Evolutionary conservation across 345 rosid species (phyloP).

Genomic region (Aethionema arabicum): DNA sequence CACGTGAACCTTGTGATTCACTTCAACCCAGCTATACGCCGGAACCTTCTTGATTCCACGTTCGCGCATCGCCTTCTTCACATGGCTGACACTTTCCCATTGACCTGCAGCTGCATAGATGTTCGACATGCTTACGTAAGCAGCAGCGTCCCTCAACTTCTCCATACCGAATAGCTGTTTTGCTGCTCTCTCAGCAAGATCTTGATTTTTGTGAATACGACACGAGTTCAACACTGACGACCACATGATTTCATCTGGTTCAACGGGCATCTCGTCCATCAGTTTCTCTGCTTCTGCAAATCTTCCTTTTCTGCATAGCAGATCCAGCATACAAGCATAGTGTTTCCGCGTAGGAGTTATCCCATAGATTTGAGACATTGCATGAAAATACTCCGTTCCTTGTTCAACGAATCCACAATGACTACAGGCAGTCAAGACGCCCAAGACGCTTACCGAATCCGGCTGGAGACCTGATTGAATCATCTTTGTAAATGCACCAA

Average conservation of each 20-base stretch:
- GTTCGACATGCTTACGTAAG: slow-evolving; percentile 83
- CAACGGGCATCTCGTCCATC: slow-evolving; percentile 68
- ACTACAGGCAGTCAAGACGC: slow-evolving; percentile 76
- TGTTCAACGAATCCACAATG: slow-evolving; percentile 78
- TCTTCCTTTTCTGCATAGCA: slow-evolving; percentile 62
- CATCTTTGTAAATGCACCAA: slow-evolving; percentile 59
- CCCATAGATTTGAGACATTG: slow-evolving; percentile 53
- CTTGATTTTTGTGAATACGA: slow-evolving; percentile 75
- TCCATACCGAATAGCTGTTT: slow-evolving; percentile 62
- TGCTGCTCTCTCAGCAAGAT: slow-evolving; percentile 70
- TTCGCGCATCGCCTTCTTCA: slow-evolving; percentile 78
- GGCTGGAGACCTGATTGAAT: slow-evolving; percentile 59
- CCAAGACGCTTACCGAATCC: slow-evolving; percentile 70
- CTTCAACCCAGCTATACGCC: slow-evolving; percentile 87
- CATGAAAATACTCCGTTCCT: slow-evolving; percentile 55
- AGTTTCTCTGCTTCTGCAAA: slow-evolving; percentile 67
- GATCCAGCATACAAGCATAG: slow-evolving; percentile 65
- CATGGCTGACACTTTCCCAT: slow-evolving; percentile 67
- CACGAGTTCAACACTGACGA: slow-evolving; percentile 82
- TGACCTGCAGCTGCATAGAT: slow-evolving; percentile 69
- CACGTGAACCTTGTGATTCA: slow-evolving; percentile 54
- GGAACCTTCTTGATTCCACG: slow-evolving; percentile 70
- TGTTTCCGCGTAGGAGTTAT: slow-evolving; percentile 67
- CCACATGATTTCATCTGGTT: slow-evolving; percentile 85
- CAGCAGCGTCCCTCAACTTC: slow-evolving; percentile 73